Base-by-base conservation (phyloP, 2,329 filamentous ascomycete species). In the Gnomoniopsis sp. region DNA sequence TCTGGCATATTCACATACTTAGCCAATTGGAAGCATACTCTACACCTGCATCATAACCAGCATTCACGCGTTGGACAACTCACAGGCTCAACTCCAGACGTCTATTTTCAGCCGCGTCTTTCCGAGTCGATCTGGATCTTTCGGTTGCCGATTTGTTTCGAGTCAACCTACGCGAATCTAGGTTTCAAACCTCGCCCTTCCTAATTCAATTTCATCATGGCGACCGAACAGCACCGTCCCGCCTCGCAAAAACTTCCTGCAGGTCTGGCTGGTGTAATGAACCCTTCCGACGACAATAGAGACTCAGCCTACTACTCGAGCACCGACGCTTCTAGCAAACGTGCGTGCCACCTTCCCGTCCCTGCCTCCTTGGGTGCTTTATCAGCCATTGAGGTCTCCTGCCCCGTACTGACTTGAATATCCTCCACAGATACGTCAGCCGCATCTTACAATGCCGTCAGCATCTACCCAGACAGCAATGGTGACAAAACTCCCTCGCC, bases 401-500 rank as follows among this genome's bases (percentile, higher is more conserved):
- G n/a, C 33, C 41, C 26, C 19, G 49, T 52, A 57, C 59, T 64
- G 63, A 62, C 66, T 68, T 61, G 67, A 63, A 61, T 22, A 15
- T 58, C 15, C 17, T 22, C 57, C 48, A 22, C 64, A 81, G 77
- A 76, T 65, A 79, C 71, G 44, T 80, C 78, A 19, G 73, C 77
- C 41, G 77, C 77, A 23, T 79, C 77, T 12, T 75, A 74, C 57
- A 69, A 72, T 61, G 74, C 71, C 23, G 70, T 75, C 55, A 72
- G 70, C 63, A 69, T 77, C 43, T 84, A 82, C 61, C 79, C 82
- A 59, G 75, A 76, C 15, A 77, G 79, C 3, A 75, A 76, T 21
- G 74, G 77, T 34, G 84, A 88, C 66, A 86, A 87, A 72, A 87
- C 84, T 1, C 85, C 85, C 0, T 87, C 85, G 1, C 84, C 85